Percentiles rank a stretch among this genome's conserved stretches.
Evolutionary conservation across 345 rosid genomes (phyloP).

Genomic region (Arabis hirsuta): DNA sequence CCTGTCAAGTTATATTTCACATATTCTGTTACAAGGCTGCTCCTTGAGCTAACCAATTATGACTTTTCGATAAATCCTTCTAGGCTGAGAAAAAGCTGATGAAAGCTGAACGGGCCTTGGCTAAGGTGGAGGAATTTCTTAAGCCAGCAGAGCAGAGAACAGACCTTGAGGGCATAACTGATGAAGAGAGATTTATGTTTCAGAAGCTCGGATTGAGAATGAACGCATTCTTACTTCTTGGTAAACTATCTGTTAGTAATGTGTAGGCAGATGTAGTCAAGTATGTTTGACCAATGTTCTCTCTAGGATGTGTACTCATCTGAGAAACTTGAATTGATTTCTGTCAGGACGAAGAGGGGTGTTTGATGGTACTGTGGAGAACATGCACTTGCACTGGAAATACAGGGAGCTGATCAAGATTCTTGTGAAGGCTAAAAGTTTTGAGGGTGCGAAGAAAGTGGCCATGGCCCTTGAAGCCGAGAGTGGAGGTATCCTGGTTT

Average conservation of each 20-base stretch:
- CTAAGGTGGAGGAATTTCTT: constrained; percentile 77
- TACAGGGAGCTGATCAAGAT: constrained; percentile 88
- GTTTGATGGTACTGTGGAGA: constrained; percentile 94
- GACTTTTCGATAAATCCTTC: constrained; percentile 20
- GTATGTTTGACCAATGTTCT: constrained; percentile 16
- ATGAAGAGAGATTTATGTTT: constrained; percentile 98
- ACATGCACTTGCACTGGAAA: constrained; percentile 99
- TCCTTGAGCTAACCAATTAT: background rate
- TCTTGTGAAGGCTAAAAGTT: constrained; percentile 68
- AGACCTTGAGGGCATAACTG: constrained; percentile 79
- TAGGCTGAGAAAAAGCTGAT: constrained; percentile 75
- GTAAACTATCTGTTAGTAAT: constrained; percentile 47
- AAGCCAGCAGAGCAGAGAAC: constrained; percentile 71
- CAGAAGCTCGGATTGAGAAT: constrained; percentile 92
- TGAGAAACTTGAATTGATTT: constrained; percentile 37
- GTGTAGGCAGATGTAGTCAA: background rate
- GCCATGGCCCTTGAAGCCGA: constrained; percentile 96
- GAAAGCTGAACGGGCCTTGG: constrained; percentile 75
- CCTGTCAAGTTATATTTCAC: constrained; percentile 7
- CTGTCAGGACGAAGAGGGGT: constrained; percentile 89
- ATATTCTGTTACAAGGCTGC: background rate
- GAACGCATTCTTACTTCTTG: constrained; percentile 95
- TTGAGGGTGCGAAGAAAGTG: constrained; percentile 79
- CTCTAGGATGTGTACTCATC: constrained; percentile 22
- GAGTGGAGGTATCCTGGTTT: constrained; percentile 91